Base-by-base conservation (phyloP, 352 stramenopile genomes). In the Phytopythium oedochilum region DNA sequence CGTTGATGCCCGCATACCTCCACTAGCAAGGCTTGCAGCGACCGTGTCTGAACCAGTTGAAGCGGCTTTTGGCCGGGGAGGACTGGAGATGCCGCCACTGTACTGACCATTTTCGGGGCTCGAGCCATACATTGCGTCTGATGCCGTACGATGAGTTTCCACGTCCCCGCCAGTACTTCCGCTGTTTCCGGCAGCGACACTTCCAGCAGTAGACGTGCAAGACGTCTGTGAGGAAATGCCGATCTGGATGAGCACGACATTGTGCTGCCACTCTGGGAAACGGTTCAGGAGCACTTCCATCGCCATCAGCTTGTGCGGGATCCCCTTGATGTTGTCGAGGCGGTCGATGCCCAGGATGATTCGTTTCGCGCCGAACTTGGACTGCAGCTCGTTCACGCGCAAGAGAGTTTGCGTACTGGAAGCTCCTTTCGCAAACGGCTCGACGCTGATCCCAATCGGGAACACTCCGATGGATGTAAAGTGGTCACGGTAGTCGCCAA, bases 181-280 rank as follows among this genome's bases (percentile, higher is more conserved):
- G 10, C 26, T 43, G 29, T 42, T 68, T n/a, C 34, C 68, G 9
- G 61, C 23, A 45, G 44, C 39, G 18, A 32, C 32, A 35, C 53
- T 77, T 15, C 29, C 38, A 9, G 32, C 34, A 0, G 48, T 68
- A 1, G 55, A 42, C 4, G 57, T 68, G 36, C 44, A 71, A 8
- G 46, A 67, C 22, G 66, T 73, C 14, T 82, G 70, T 9, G 83
- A 94, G 10, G 92, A 97, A 43, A 99, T 97, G n/a, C 94, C 96
- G 55, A 99, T 97, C 68, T 98, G 93, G 45, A 98, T 90, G 26
- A 98, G 63, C 18, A 97, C 92, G 38, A 98, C 90, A 68, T 98
- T 98, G 45, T 95, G 89, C 39, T 94, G 82, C 89, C 89, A 98
- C 55, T 98, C 83, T 14, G 88, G 87, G 59, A 94, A 93, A 0